These are phyloP conservation scores for Acanthamoeba sp. DNA, from an alignment of 208 protist species.

Conservation along the genomic window DNA sequence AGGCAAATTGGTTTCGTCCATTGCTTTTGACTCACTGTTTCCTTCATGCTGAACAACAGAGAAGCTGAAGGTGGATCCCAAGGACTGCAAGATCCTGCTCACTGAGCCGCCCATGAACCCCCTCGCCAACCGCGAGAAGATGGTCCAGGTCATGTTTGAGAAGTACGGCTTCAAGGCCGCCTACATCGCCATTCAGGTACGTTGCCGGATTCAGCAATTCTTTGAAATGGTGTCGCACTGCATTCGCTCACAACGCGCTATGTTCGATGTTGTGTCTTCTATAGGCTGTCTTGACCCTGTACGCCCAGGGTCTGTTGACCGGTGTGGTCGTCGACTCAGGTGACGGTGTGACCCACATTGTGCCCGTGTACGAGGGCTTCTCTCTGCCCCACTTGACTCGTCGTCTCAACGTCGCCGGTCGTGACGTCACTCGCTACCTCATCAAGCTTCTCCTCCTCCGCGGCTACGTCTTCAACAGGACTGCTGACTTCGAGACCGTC, in stretches of 20 bases:
- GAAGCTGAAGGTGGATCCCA: constrained; percentile 85
- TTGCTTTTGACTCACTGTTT: neutral
- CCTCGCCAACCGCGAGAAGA: constrained; percentile 93
- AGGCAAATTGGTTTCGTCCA: too few species aligned
- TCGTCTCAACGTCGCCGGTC: constrained; percentile 96
- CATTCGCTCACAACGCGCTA: too few species aligned
- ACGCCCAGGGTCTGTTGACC: constrained; percentile 95
- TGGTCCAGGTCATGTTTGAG: constrained; percentile 98
- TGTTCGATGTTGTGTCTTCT: neutral
- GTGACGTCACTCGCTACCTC: constrained; percentile 97
- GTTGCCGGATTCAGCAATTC: constrained; percentile 65
- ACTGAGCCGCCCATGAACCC: constrained; percentile 98
- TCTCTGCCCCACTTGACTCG: constrained; percentile 90
- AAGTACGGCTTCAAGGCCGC: constrained; percentile 95
- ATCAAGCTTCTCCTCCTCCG: constrained; percentile 94
- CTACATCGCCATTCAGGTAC: constrained; percentile 93
- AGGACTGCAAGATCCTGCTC: constrained; percentile 94
- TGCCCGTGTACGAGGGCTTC: constrained; percentile 98
- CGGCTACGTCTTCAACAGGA: constrained; percentile 96
- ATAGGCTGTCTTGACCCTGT: constrained; percentile 95
- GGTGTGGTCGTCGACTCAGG: constrained; percentile 99
- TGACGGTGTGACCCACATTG: constrained; percentile 98
- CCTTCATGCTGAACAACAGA: too few species aligned
- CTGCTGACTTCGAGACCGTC: constrained; percentile 96
- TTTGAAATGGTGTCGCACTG: constrained; percentile 61